These are phyloP conservation scores for Termitomyces sp. DNA, from an alignment of 1,284 basidiomycete genomes.

Conservation along the genomic window DNA sequence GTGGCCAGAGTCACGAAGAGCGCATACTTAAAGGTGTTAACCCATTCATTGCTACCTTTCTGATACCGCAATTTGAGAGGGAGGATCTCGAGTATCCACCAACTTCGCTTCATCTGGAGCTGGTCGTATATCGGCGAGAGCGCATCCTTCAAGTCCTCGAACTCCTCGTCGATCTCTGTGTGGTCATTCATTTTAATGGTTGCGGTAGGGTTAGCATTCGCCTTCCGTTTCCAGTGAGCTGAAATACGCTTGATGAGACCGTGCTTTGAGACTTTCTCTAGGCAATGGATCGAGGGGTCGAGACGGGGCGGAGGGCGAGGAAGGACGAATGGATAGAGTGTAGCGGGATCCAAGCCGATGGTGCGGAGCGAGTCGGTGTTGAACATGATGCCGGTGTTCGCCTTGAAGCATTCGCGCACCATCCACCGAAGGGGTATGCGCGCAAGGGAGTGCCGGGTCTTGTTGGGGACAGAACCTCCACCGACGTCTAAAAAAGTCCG, in stretches of 20 bases:
- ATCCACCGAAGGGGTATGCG: slow-evolving; percentile 47
- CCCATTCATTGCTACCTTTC: slow-evolving; percentile 31
- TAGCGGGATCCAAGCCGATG: slow-evolving; percentile 31
- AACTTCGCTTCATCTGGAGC: slow-evolving; percentile 35
- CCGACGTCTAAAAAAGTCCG: slow-evolving; percentile 15
- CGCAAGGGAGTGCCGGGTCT: slow-evolving; percentile 37
- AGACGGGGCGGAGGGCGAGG: slow-evolving; percentile 24
- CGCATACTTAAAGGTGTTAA: slow-evolving; percentile 18
- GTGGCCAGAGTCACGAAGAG: background rate
- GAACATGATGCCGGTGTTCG: slow-evolving; percentile 36
- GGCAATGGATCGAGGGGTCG: slow-evolving; percentile 8
- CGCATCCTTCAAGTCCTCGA: slow-evolving; percentile 48
- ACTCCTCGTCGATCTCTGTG: slow-evolving; percentile 32
- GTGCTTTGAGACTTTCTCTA: slow-evolving; percentile 5
- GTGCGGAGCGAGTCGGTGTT: slow-evolving; percentile 30
- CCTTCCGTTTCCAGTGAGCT: slow-evolving; percentile 12
- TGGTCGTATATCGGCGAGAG: slow-evolving; percentile 51
- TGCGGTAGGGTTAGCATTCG: background rate
- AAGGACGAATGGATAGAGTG: slow-evolving; percentile 29
- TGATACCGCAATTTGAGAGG: slow-evolving; percentile 39
- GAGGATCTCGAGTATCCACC: slow-evolving; percentile 55
- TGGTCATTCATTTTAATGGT: slow-evolving; percentile 9
- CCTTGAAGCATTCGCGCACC: slow-evolving; percentile 38
- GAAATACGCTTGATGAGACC: slow-evolving; percentile 2
- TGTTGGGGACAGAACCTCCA: slow-evolving; percentile 30